Percentiles rank a stretch among this genome's conserved stretches.
Conservation (phyloP, 148 eudicot species). For the Salicornia ramosissima region DNA sequence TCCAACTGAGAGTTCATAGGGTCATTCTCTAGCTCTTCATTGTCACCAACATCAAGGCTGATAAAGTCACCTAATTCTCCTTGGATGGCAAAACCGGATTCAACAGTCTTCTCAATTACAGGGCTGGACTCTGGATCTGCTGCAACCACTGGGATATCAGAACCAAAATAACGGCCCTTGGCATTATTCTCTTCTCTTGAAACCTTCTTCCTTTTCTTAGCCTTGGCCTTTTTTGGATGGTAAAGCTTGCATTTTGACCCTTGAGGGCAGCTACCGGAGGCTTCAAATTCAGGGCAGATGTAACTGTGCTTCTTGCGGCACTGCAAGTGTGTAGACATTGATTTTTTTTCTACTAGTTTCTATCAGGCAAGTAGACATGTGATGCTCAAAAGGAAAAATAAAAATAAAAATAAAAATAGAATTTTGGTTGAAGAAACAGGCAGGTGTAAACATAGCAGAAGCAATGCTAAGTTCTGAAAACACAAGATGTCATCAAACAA, state of each 20-base stretch:
- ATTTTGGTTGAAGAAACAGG: neutral
- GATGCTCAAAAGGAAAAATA: constrained; percentile 16
- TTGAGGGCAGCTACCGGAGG: constrained; percentile 71
- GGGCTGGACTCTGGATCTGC: constrained; percentile 28
- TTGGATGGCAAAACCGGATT: constrained; percentile 28
- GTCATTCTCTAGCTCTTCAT: constrained; percentile 35
- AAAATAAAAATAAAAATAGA: constrained; percentile 9
- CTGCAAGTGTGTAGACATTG: constrained; percentile 58
- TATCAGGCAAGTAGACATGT: constrained; percentile 20
- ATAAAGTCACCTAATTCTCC: constrained; percentile 61
- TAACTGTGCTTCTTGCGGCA: constrained; percentile 97
- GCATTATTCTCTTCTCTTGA: constrained; percentile 40
- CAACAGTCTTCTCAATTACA: constrained; percentile 27
- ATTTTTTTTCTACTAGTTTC: constrained; percentile 46
- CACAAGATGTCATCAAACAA: no score
- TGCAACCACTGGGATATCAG: constrained; percentile 25
- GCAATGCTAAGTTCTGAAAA: neutral
- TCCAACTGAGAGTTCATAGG: constrained; percentile 18
- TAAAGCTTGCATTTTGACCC: constrained; percentile 87
- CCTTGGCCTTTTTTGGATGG: constrained; percentile 71
- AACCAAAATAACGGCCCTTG: constrained; percentile 73
- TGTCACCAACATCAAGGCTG: constrained; percentile 47
- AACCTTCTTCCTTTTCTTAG: constrained; percentile 45
- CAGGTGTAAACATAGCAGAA: neutral
- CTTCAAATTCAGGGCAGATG: constrained; percentile 77